phyloP scores from a whole-genome alignment of 768 basidiomycete genomes.

The Rhodosporidiobolus odoratus region DNA sequence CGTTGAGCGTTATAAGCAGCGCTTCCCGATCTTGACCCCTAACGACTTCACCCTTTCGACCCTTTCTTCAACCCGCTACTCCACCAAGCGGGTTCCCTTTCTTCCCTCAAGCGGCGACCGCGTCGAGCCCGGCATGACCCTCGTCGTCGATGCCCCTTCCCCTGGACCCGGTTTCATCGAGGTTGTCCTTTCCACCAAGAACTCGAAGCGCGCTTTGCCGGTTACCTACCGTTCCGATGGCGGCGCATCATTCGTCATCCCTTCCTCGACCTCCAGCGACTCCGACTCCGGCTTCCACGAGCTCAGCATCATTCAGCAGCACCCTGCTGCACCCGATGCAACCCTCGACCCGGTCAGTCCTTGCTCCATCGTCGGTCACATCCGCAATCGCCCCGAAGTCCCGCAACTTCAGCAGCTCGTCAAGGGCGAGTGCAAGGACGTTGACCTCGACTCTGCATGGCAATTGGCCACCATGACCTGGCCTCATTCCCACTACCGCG shows the following conservation, averaged over 20 bases:
- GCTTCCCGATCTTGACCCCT: not conserved
- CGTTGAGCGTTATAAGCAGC: not conserved
- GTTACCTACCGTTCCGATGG: not conserved
- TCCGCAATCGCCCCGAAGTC: not conserved
- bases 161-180: not conserved
- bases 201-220: not conserved
- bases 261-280: not conserved
- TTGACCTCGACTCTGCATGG: not conserved
- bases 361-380: slow-evolving; percentile 3
- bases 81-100: not conserved
- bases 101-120: not conserved
- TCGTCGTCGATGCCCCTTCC: slow-evolving; percentile 6
- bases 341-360: not conserved
- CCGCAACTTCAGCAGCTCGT: not conserved
- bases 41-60: not conserved
- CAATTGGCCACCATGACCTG: not conserved
- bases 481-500: not conserved
- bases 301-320: not conserved
- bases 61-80: not conserved
- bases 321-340: not conserved
- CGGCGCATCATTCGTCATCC: not conserved
- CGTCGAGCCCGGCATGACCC: not conserved
- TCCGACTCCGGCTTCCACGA: not conserved
- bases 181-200: not conserved
- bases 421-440: not conserved